phyloP scores from a whole-genome alignment of 1,139 yeast species.

The Suhomyces choctaworum region DNA sequence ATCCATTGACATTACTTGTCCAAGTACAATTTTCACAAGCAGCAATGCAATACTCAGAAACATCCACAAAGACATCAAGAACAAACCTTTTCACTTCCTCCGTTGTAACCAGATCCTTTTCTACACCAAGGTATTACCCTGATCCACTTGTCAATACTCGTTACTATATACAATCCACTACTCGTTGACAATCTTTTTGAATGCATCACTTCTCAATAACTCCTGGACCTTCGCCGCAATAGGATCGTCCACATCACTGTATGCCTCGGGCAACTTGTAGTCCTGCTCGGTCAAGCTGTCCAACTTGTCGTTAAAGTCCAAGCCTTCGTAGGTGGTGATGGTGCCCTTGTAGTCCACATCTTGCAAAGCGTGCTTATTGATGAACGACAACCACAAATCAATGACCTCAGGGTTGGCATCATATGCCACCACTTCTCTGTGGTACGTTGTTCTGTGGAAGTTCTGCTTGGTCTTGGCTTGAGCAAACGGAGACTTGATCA shows the following conservation, averaged over 20 bases:
- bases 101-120: no score
- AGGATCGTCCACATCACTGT: conserved; percentile 50
- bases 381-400: conserved; percentile 77
- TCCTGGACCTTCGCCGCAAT: conserved; percentile 74
- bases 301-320: conserved; percentile 39
- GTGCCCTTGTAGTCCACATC: conserved; percentile 85
- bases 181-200: conserved; percentile 36
- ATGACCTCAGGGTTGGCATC: conserved; percentile 86
- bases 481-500: conserved; percentile 88
- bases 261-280: conserved; percentile 38
- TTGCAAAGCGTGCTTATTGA: conserved; percentile 73
- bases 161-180: conserved; percentile 5
- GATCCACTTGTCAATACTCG: not conserved
- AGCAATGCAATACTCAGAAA: no score
- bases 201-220: conserved; percentile 56
- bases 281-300: conserved; percentile 30
- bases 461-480: conserved; percentile 95
- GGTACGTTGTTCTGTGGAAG: conserved; percentile 84
- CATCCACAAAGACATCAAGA: not conserved
- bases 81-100: no score
- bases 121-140: no score
- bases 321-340: conserved; percentile 59
- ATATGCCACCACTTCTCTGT: conserved; percentile 69
- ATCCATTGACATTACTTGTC: no score
- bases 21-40: no score